Evolutionary conservation across 2,329 filamentous ascomycete species (phyloP).

Genomic region (Corinectria fuckeliana): DNA sequence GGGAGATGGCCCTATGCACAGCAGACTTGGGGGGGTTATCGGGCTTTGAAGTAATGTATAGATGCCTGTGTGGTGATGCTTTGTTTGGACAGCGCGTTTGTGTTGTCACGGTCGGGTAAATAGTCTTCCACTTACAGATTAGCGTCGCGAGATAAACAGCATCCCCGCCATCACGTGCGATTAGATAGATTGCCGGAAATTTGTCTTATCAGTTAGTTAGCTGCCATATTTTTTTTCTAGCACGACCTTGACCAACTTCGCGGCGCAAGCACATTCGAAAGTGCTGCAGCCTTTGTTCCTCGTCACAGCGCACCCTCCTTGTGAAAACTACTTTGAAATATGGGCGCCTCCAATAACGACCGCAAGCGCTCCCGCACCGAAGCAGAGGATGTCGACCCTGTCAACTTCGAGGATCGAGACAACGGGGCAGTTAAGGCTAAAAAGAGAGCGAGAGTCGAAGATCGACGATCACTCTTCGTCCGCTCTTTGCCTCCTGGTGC

Average conservation of each 20-base stretch:
- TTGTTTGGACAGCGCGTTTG: constrained; percentile 41
- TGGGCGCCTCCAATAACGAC: constrained; percentile 41
- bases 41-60: constrained; percentile 1
- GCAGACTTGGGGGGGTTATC: constrained; percentile 6
- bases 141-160: constrained; percentile 24
- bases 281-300: constrained; percentile 13
- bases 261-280: constrained; percentile 21
- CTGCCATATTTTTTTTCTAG: constrained; percentile 30
- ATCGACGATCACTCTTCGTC: constrained; percentile 82
- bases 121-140: constrained; percentile 42
- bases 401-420: constrained; percentile 42
- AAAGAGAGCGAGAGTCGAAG: constrained; percentile 66
- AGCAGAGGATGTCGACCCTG: constrained; percentile 40
- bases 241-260: not conserved
- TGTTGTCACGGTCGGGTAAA: constrained; percentile 39
- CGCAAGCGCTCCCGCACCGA: constrained; percentile 46
- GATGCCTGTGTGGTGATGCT: constrained; percentile 18
- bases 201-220: constrained; percentile 22
- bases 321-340: constrained; percentile 20
- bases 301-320: not conserved
- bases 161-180: constrained; percentile 44
- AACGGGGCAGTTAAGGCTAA: constrained; percentile 42
- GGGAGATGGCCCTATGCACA: constrained; percentile 12
- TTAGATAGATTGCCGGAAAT: constrained; percentile 34
- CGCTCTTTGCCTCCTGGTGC: constrained; percentile 80